These are phyloP conservation scores for Turritis glabra DNA, from an alignment of 345 rosid species.

Conservation along the genomic window DNA sequence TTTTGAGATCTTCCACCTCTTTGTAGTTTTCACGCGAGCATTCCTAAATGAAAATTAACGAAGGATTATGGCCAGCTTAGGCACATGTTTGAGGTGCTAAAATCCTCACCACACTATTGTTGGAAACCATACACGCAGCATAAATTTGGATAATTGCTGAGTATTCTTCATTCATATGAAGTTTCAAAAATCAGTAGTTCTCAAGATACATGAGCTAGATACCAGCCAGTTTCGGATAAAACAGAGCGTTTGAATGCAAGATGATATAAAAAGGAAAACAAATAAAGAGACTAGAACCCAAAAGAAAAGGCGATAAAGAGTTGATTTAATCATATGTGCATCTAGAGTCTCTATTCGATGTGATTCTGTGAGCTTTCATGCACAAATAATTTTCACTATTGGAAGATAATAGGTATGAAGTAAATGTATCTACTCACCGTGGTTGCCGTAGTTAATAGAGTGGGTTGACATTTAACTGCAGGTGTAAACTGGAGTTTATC, in stretches of 20 bases:
- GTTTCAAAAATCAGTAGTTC: not conserved
- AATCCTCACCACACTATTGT: not conserved
- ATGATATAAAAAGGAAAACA: not conserved
- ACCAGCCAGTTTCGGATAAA: slow-evolving; percentile 1
- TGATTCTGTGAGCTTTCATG: slow-evolving; percentile 4
- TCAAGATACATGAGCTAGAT: slow-evolving; percentile 8
- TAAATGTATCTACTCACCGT: slow-evolving; percentile 54
- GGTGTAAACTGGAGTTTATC: slow-evolving; percentile 80
- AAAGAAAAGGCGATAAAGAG: not conserved
- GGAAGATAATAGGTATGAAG: slow-evolving; percentile 16
- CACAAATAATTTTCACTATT: not conserved
- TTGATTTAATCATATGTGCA: not conserved
- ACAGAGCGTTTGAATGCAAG: not conserved
- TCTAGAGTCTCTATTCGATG: slow-evolving; percentile 1
- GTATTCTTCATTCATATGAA: slow-evolving; percentile 7
- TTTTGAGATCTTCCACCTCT: slow-evolving; percentile 64
- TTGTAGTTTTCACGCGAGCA: slow-evolving; percentile 21
- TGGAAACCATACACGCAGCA: not conserved
- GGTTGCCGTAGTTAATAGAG: slow-evolving; percentile 49
- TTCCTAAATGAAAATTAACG: slow-evolving; percentile 9
- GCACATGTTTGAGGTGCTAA: slow-evolving; percentile 1
- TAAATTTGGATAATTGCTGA: not conserved
- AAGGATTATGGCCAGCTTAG: slow-evolving; percentile 3
- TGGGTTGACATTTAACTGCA: slow-evolving; percentile 63
- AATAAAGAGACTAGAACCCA: slow-evolving; percentile 7